Evolutionary conservation across 2,329 filamentous ascomycete genomes (phyloP), one percentile per base, ranked within the genome.

Genomic region (Fusarium sp.): DNA sequence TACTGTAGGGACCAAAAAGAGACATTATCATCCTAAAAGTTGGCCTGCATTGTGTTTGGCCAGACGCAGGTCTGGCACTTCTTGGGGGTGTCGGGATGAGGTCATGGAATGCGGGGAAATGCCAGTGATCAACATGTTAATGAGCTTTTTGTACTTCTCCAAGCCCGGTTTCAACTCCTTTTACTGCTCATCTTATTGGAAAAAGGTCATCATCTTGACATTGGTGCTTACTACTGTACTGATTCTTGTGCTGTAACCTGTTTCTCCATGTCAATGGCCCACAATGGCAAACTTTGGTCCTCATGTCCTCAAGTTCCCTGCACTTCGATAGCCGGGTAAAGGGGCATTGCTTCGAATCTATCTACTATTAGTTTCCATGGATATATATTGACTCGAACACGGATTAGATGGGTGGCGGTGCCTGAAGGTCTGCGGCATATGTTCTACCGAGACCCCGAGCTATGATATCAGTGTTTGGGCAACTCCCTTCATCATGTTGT

Each of bases 31-130:
- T 50, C 26, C 46, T 51, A 44, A 56, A 49, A 50, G 49, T 43
- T 49, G 52, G 23, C 45, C 60, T 69, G 58, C 48, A 62, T 65
- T 55, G 52, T 74, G 65, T 67, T 66, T 75, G 71, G 69, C 34
- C 65, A 61, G 62, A 61, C 58, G 57, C 69, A 67, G 62, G 69
- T 72, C 54, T 65, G 62, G 73, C 73, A 73, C 63, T 54, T 59
- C 48, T 68, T 71, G 62, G 63, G 65, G 65, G 54, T 64, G 63
- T 67, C 71, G 74, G 71, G 74, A 77, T 77, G 76, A 77, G 76
- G 76, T 75, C 74, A 77, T 76, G 76, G 73, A 77, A 76, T 77
- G 76, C 76, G 76, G 76, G 75, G 76, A 71, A 75, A 74, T 74
- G 43, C 69, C 69, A 68, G 58, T 62, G 65, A 68, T 69, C 61